Evolutionary conservation across 768 basidiomycete species (phyloP), one percentile per base, ranked within the genome.

Genomic region (Xanthoconium purpureum): DNA sequence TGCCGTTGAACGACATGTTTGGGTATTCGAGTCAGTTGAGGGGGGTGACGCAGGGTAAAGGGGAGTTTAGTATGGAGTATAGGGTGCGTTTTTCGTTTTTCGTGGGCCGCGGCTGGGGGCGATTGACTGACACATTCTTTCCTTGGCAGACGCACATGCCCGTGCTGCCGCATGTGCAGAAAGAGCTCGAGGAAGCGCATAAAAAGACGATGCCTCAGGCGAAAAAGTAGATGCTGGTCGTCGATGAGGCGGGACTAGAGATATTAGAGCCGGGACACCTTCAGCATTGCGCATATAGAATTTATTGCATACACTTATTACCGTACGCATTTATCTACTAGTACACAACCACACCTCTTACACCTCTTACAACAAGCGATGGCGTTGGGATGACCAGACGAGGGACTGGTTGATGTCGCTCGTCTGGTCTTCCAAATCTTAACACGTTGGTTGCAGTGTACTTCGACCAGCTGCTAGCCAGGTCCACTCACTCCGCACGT

Each of bases 1-100:
- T 99, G 13, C 87, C 92, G 9, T 72, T 99, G 73, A 97, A 94
- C 71, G 96, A 98, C 64, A 98, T 98, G 96, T 99, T 99, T 68
- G 91, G 93, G 17, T 98, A 98, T 71, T 95, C 94, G 37, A 92
- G 87, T 65, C 89, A 93, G 63, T 78, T 98, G 44, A 85, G 96
- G 55, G 96, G 96, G 4, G 85, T 84, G 55, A 99, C 97, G 0
- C 97, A 98, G 74, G 97, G 96, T 66, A 98, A 99, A 78, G 94
- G 94, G 64, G 87, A 89, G 75, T 89, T 87, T 60, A 85, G 81
- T 64, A 89, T 87, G 85, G 85, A 86, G 63, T 86, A 84, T 68
- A 91, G 91, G 80, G 87, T 85, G 64, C 54, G 76, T 72, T 54
- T 15, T 32, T 0, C 35, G 7, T 2, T 13, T 29, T 30, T 9